phyloP scores from a whole-genome alignment of 305 asterid genomes.

The Lippia alba region DNA sequence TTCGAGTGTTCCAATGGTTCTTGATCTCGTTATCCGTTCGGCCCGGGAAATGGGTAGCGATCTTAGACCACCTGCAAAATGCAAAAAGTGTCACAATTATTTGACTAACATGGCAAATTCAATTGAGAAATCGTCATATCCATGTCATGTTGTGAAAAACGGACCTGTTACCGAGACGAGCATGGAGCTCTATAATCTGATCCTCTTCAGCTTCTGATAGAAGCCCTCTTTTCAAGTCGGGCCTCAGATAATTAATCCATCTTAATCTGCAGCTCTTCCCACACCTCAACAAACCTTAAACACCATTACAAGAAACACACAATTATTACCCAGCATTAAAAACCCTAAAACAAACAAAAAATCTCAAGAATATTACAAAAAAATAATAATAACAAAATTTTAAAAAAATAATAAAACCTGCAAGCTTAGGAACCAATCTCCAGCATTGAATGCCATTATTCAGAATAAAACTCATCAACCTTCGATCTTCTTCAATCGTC shows the following conservation, averaged over 20 bases:
- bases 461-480: conserved; percentile 54
- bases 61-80: conserved; percentile 63
- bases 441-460: conserved; percentile 71
- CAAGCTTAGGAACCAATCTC: conserved; percentile 69
- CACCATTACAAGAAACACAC: background rate
- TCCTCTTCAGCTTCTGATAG: conserved; percentile 59
- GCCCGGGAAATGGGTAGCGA: conserved; percentile 65
- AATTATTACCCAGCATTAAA: background rate
- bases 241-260: conserved; percentile 67
- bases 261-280: conserved; percentile 69
- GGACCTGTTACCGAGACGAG: conserved; percentile 69
- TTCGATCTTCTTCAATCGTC: conserved; percentile 75
- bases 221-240: conserved; percentile 65
- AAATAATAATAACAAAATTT: background rate
- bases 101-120: too few species aligned
- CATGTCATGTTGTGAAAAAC: background rate
- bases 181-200: conserved; percentile 66
- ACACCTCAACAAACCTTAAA: conserved; percentile 54
- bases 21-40: conserved; percentile 62
- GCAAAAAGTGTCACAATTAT: background rate
- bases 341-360: background rate
- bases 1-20: conserved; percentile 63
- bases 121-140: too few species aligned
- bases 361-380: background rate
- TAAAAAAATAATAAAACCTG: conserved; percentile 44